These are phyloP conservation scores for Crithidia brevicula DNA, from an alignment of 208 protist species.

Conservation along the genomic window DNA sequence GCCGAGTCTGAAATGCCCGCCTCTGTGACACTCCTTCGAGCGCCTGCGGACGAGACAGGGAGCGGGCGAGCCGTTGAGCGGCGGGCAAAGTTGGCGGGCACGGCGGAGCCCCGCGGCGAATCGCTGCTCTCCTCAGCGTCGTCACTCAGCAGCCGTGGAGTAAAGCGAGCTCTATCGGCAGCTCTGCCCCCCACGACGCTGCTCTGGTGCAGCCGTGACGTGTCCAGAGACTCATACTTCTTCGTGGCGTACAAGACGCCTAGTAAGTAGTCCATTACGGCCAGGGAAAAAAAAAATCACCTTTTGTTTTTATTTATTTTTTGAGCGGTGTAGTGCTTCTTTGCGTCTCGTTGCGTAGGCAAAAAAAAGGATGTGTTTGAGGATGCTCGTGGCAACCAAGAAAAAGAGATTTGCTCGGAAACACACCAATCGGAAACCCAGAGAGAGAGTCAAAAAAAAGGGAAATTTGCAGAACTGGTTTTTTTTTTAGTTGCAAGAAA, in stretches of 20 bases:
- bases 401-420: too few species aligned
- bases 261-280: conserved; percentile 47
- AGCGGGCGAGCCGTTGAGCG: conserved; percentile 10
- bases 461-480: too few species aligned
- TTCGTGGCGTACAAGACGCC: conserved; percentile 46
- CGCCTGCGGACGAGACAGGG: not conserved
- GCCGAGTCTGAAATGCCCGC: not conserved
- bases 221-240: conserved; percentile 42
- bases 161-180: not conserved
- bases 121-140: conserved; percentile 8
- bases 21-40: not conserved
- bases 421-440: too few species aligned
- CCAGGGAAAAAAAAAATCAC: conserved; percentile 22
- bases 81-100: not conserved
- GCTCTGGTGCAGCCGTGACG: conserved; percentile 12
- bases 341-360: too few species aligned
- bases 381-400: too few species aligned
- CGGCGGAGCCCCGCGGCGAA: not conserved
- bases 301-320: conserved; percentile 18
- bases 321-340: too few species aligned
- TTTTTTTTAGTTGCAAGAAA: too few species aligned
- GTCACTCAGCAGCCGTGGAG: not conserved
- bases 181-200: not conserved
- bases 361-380: too few species aligned
- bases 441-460: too few species aligned